These are phyloP conservation scores for Exophiala bonariae DNA, from an alignment of 2,329 filamentous ascomycete genomes.

Conservation along the genomic window DNA sequence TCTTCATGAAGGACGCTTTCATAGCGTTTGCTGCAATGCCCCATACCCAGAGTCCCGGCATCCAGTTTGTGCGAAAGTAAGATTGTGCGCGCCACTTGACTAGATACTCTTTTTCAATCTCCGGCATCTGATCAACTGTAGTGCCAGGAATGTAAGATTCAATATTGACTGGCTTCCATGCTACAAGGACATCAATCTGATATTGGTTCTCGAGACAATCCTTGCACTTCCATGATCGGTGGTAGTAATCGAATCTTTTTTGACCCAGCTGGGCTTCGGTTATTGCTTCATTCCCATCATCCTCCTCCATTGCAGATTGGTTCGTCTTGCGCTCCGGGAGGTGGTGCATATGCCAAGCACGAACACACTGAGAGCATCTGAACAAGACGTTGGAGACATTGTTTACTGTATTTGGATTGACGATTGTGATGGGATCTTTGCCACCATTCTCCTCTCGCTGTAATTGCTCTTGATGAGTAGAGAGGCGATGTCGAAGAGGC, in stretches of 20 bases:
- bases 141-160: conserved; percentile 56
- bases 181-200: conserved; percentile 77
- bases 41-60: conserved; percentile 85
- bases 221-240: conserved; percentile 73
- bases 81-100: conserved; percentile 83
- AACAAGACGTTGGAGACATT: conserved; percentile 77
- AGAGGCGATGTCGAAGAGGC: conserved; percentile 72
- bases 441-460: conserved; percentile 76
- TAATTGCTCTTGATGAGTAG: conserved; percentile 78
- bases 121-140: conserved; percentile 57
- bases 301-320: conserved; percentile 28
- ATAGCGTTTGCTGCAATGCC: conserved; percentile 64
- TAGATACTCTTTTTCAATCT: conserved; percentile 87
- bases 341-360: conserved; percentile 83
- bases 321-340: conserved; percentile 54
- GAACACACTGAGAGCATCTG: conserved; percentile 73
- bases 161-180: conserved; percentile 75
- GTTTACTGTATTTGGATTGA: conserved; percentile 67
- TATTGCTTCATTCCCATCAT: conserved; percentile 34
- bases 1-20: conserved; percentile 75
- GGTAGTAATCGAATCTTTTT: conserved; percentile 71
- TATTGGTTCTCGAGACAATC: conserved; percentile 66
- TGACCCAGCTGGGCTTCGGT: conserved; percentile 54
- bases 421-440: conserved; percentile 69
- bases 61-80: conserved; percentile 82